Conservation (phyloP, 1,284 basidiomycete species). For the Retiboletus flavoniger region DNA sequence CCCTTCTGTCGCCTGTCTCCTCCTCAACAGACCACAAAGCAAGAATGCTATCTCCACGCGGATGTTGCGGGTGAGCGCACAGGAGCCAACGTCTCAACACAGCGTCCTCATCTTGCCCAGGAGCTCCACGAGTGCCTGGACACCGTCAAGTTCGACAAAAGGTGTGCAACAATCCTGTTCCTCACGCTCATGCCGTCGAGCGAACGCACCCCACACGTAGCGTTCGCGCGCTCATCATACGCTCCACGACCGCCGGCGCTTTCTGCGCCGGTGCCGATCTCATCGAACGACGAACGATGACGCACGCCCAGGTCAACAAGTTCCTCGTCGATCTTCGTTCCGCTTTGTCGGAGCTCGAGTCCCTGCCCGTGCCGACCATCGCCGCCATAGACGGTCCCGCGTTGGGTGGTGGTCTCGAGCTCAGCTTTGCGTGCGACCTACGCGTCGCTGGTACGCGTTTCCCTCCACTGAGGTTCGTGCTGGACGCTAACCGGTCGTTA, state of each 20-base stretch:
- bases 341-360: conserved; percentile 74
- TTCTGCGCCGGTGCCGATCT: conserved; percentile 96
- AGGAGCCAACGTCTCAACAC: neutral
- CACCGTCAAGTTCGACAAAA: conserved; percentile 64
- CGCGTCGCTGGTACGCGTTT: conserved; percentile 68
- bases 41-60: conserved; percentile 87
- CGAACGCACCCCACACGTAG: conserved; percentile 37
- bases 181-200: neutral
- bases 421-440: conserved; percentile 85
- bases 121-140: conserved; percentile 72
- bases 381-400: conserved; percentile 93
- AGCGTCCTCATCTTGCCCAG: conserved; percentile 39
- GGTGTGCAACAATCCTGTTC: conserved; percentile 38
- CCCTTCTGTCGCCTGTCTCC: conserved; percentile 63
- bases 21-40: conserved; percentile 78
- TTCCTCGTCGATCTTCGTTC: conserved; percentile 80
- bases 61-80: conserved; percentile 59
- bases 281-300: conserved; percentile 81
- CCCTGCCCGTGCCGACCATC: conserved; percentile 83
- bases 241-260: conserved; percentile 69
- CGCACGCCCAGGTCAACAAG: conserved; percentile 66
- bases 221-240: conserved; percentile 75
- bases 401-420: conserved; percentile 87
- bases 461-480: neutral
- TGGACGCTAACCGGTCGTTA: conserved; percentile 19